These are phyloP conservation scores for Ampelomyces quisqualis DNA, from an alignment of 2,329 filamentous ascomycete genomes.

Conservation along the genomic window DNA sequence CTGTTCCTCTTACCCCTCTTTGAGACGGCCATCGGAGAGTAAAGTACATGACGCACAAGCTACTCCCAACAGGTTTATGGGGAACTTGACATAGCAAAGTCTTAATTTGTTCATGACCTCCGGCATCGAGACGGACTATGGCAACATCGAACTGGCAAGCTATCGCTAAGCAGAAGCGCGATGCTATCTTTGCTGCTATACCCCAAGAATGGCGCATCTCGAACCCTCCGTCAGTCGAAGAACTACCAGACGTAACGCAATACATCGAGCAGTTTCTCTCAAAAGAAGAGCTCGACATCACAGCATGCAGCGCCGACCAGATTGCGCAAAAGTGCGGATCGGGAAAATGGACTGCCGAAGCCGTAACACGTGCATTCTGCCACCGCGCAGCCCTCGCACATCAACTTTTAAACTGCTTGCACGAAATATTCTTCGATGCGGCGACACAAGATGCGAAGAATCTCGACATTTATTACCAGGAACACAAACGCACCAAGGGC, in stretches of 20 bases:
- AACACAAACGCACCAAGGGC: constrained; percentile 43
- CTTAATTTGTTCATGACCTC: neutral
- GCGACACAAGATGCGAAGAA: constrained; percentile 47
- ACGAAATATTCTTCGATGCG: constrained; percentile 52
- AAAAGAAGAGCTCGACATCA: constrained; percentile 59
- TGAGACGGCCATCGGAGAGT: neutral
- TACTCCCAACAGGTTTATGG: neutral
- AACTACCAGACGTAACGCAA: constrained; percentile 51
- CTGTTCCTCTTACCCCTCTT: constrained; percentile 1
- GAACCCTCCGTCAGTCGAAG: constrained; percentile 50
- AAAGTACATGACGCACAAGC: neutral
- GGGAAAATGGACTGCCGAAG: constrained; percentile 59
- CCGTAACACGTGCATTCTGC: constrained; percentile 58
- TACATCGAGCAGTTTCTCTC: constrained; percentile 60
- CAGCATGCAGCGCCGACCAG: constrained; percentile 59
- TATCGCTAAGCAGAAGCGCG: constrained; percentile 55
- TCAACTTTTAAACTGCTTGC: constrained; percentile 49
- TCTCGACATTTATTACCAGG: constrained; percentile 45
- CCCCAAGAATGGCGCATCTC: constrained; percentile 58
- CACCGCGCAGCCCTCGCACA: constrained; percentile 56
- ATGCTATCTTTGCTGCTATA: constrained; percentile 56
- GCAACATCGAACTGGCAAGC: constrained; percentile 49
- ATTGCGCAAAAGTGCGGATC: constrained; percentile 57
- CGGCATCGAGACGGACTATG: no score
- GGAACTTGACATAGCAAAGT: no score